Evolutionary conservation across 1,284 basidiomycete species (phyloP), one percentile per base, ranked within the genome.

Genomic region (Coriolopsis trogii): DNA sequence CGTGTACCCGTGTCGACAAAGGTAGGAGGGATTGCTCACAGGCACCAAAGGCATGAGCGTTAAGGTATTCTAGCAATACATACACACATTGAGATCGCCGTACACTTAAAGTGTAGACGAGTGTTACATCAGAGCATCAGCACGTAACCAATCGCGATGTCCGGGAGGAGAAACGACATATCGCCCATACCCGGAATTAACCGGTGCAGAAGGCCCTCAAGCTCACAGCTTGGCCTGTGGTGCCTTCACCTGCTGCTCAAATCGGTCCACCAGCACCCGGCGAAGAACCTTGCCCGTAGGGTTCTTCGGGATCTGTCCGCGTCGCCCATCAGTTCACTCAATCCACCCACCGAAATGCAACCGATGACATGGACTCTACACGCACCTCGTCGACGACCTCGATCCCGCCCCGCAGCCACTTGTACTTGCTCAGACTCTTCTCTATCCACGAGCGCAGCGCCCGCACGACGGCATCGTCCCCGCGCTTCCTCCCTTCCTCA

Each of bases 361-460:
- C 13, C 12, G 6, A 28, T 13, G 33, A 30, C 31, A 41, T 4
- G 2, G 50, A 28, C 9, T 12, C 4, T 34, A 6, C 12, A 67
- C 78, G 23, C 30, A 84, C 86, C 74, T 82, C 73, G 46, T 77
- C 66, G 2, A 89, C 77, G n/a, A 87, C 66, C 56, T 80, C 78
- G 20, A 88, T 79, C 0, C 87, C 87, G 3, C 87, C 87, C 21
- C 85, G 70, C 41, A 89, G 58, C 80, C 85, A 85, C 65, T 89
- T 89, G 60, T 84, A 87, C 61, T 78, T 81, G 69, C 85, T 87
- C 54, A 89, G 65, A 53, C 77, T 76, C 65, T 79, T 71, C 55
- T 77, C 72, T 25, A 79, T 71, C 87, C 87, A 91, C 15, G 59
- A 66, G 10, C 87, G 77, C 8, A 91, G 69, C 42, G 69, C 73